These are phyloP conservation scores for Mycena vitilis DNA, from an alignment of 768 basidiomycete species.

Conservation along the genomic window DNA sequence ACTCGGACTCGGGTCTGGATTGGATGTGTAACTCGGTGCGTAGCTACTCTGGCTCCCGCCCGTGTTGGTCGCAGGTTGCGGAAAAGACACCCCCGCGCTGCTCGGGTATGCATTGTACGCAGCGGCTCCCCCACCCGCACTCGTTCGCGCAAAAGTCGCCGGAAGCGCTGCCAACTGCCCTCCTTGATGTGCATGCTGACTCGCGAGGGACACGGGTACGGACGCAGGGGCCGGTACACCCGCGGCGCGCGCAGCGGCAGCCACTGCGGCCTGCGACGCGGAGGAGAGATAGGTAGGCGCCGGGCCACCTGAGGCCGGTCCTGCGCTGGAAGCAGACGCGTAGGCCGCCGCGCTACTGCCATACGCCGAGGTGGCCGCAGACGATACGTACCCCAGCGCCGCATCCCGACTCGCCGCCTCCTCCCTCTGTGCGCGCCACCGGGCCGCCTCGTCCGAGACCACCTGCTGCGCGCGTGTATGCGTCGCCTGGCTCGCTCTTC, in stretches of 20 bases:
- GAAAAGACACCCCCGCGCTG: conserved; percentile 28
- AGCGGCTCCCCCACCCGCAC: not conserved
- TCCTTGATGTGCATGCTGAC: not conserved
- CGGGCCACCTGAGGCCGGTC: too few species aligned
- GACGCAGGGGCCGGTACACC: not conserved
- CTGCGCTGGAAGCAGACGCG: too few species aligned
- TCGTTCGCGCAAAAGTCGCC: conserved; percentile 2
- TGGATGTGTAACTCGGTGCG: not conserved
- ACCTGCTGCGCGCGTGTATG: conserved; percentile 10
- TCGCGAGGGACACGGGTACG: conserved; percentile 11
- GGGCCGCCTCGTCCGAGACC: conserved; percentile 18
- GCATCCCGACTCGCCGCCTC: not conserved
- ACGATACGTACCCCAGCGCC: not conserved
- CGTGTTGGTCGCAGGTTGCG: not conserved
- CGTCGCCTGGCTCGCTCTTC: too few species aligned
- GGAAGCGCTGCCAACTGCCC: conserved; percentile 12
- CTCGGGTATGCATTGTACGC: conserved; percentile 3
- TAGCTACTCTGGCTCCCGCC: not conserved
- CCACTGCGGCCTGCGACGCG: not conserved
- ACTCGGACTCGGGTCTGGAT: not conserved
- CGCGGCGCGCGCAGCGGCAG: too few species aligned
- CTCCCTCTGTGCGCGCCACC: conserved; percentile 25
- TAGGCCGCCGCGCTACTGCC: too few species aligned
- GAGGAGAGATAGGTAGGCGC: not conserved
- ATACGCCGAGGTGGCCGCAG: not conserved